Evolutionary conservation across 2,329 filamentous ascomycete species (phyloP), one percentile per base, ranked within the genome.

Genomic region (Paracamarosporium sp.): DNA sequence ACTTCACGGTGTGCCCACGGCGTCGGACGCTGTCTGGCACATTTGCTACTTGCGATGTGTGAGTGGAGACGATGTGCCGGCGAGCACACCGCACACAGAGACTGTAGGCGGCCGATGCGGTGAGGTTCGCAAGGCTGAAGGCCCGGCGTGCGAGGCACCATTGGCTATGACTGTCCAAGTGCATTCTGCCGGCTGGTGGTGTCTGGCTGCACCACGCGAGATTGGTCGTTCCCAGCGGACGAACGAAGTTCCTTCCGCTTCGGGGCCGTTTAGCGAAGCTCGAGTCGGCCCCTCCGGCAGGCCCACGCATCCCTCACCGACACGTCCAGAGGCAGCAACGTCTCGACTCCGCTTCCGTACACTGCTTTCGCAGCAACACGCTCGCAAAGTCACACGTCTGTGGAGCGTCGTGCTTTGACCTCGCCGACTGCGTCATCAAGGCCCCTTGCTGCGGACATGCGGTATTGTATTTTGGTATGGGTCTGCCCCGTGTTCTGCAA

Each of bases 401-500:
- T 28, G 22, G 25, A 47, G 12, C n/a, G 47, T 31, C 12, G 31
- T 24, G 35, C 17, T 22, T 36, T 12, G 22, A 5, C 28, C 28
- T 36, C 15, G 31, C 31, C 43, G 30, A 41, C 38, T 17, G 44
- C 44, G 43, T 55, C 43, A 47, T 41, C 17, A 25, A 25, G 25
- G 50, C 3, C 33, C 35, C 27, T 6, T 30, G 31, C 27, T 46
- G 50, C 38, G 27, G 35, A 47, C 35, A 7, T 50, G 44, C 40
- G 50, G 45, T 45, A 52, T 52, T 51, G 48, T 43, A 41, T 57
- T 43, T 24, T 11, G 33, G 24, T 50, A 53, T 40, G 43, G 20
- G 50, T 53, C 36, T 43, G 55, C 45, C 43, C 45, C 56, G 52
- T 50, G n/a, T 30, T 2, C 25, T 47, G 47, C 62, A 60, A 60